phyloP scores from a whole-genome alignment of 306 rosid species.

The Hylodesmum podocarpum region DNA sequence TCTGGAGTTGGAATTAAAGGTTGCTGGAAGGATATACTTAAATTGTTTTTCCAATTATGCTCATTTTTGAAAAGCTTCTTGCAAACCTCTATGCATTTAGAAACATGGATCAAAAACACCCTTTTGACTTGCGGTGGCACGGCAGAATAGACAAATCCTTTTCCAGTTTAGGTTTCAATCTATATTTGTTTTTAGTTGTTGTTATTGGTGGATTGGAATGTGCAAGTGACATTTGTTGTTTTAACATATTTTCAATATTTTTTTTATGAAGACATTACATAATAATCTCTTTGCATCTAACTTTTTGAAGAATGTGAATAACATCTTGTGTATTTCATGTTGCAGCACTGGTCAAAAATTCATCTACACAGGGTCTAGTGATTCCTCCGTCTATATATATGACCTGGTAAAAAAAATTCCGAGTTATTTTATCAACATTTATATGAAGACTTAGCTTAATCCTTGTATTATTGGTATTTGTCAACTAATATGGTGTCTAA shows the following conservation, averaged over 20 bases:
- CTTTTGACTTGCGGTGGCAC: too few relatives aligned
- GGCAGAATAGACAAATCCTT: too few relatives aligned
- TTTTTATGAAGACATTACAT: not conserved
- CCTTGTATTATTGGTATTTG: not conserved
- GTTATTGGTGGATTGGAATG: conserved; percentile 9
- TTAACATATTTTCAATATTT: not conserved
- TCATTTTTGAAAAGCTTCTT: not conserved
- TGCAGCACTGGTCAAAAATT: conserved; percentile 98
- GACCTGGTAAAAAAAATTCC: conserved; percentile 71
- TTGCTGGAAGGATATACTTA: not conserved
- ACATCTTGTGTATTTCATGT: conserved; percentile 26
- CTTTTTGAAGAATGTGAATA: conserved; percentile 12
- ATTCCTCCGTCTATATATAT: conserved; percentile 69
- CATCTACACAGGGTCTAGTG: conserved; percentile 89
- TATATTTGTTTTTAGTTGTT: too few relatives aligned
- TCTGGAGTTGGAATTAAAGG: not conserved
- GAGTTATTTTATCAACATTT: not conserved
- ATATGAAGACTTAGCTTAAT: not conserved
- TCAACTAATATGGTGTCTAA: not conserved
- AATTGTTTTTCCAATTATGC: not conserved
- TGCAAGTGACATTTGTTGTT: not conserved
- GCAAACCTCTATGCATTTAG: too few relatives aligned
- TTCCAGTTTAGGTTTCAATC: too few relatives aligned
- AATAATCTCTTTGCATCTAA: conserved; percentile 9
- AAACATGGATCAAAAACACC: too few relatives aligned